phyloP scores from a whole-genome alignment of 192 early-diverging fungal genomes.

The Thamnidium elegans region DNA sequence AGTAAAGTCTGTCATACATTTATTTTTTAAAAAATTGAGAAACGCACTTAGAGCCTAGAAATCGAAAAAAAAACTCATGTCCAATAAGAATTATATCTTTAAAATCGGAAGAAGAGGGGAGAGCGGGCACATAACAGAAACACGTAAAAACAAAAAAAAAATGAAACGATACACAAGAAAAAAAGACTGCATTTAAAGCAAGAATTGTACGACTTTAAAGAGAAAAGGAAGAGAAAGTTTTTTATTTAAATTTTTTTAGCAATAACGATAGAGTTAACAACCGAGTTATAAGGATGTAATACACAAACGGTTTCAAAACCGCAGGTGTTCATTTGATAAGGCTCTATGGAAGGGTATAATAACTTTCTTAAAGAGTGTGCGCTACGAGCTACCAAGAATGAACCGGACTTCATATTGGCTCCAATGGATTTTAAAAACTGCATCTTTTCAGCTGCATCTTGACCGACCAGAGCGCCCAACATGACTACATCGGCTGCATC shows the following conservation, averaged over 20 bases:
- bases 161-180: background rate
- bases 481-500: constrained; percentile 20
- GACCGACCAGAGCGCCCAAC: constrained; percentile 26
- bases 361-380: constrained; percentile 30
- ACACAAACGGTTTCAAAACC: constrained; percentile 16
- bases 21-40: too few species aligned
- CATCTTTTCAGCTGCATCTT: constrained; percentile 14
- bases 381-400: constrained; percentile 25
- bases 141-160: too few species aligned
- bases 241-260: constrained; percentile 15
- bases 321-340: constrained; percentile 14
- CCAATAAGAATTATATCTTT: too few species aligned
- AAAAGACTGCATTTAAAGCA: too few species aligned
- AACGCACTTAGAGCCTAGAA: too few species aligned
- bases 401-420: constrained; percentile 20
- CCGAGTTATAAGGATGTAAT: constrained; percentile 27
- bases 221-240: constrained; percentile 3
- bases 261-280: constrained; percentile 32
- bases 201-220: too few species aligned
- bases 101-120: too few species aligned
- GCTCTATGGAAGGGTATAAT: constrained; percentile 23
- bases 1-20: too few species aligned
- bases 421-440: constrained; percentile 10
- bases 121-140: too few species aligned
- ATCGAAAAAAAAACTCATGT: too few species aligned